Percentiles rank a stretch among this genome's conserved stretches.
phyloP scores from a whole-genome alignment of 495 filamentous ascomycete genomes.

The Talaromyces trachyspermus region DNA sequence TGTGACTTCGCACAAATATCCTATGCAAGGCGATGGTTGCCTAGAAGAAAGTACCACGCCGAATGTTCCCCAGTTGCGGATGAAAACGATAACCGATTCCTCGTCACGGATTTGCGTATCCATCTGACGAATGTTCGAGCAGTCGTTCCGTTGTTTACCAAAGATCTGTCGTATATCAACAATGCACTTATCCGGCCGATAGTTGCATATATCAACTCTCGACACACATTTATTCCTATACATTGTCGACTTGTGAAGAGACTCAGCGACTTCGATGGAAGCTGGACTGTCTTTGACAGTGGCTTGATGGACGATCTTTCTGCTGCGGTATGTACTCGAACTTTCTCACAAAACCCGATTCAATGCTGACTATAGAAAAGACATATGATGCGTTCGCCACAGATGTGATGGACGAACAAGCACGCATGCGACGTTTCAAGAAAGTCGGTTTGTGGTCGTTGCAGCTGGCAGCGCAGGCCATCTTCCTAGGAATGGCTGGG shows the following conservation, averaged over 20 bases:
- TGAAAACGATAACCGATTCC: conserved; percentile 55
- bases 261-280: conserved; percentile 82
- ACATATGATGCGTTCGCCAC: conserved; percentile 87
- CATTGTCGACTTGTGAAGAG: conserved; percentile 89
- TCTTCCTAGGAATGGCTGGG: conserved; percentile 91
- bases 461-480: conserved; percentile 82
- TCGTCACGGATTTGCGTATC: conserved; percentile 84
- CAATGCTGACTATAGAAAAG: conserved; percentile 23
- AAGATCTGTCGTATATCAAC: conserved; percentile 88
- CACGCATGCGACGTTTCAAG: conserved; percentile 77
- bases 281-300: conserved; percentile 91
- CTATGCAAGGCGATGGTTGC: conserved; percentile 11
- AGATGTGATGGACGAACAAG: conserved; percentile 79
- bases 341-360: background rate
- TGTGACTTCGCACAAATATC: conserved; percentile 62
- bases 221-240: conserved; percentile 88
- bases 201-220: conserved; percentile 97
- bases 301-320: conserved; percentile 94
- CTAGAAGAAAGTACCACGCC: conserved; percentile 9
- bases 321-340: conserved; percentile 54
- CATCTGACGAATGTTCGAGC: conserved; percentile 90
- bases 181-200: conserved; percentile 92
- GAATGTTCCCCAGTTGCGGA: conserved; percentile 14
- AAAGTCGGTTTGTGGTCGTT: conserved; percentile 96
- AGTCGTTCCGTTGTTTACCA: conserved; percentile 83